These are phyloP conservation scores for Schizonepeta tenuifolia DNA, from an alignment of 257 asterid genomes.

Conservation along the genomic window DNA sequence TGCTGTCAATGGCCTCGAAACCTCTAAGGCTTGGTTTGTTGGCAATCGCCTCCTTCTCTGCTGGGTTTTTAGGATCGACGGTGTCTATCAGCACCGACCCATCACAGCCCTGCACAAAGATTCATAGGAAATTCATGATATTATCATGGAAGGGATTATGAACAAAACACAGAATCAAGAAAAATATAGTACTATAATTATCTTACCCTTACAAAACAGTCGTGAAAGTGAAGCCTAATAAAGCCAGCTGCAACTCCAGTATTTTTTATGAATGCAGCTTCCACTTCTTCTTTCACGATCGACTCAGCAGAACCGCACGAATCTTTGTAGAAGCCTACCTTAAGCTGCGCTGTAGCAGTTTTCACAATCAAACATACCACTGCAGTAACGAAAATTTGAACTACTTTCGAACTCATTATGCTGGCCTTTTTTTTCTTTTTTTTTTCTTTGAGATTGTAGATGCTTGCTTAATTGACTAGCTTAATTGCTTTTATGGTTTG, in stretches of 20 bases:
- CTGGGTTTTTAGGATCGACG: slow-evolving; percentile 44
- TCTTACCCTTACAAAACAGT: slow-evolving; percentile 80
- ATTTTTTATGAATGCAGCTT: slow-evolving; percentile 43
- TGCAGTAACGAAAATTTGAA: slow-evolving; percentile 21
- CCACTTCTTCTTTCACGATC: slow-evolving; percentile 61
- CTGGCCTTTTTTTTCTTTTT: no score
- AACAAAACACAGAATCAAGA: no score
- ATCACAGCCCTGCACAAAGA: slow-evolving; percentile 72
- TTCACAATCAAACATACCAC: slow-evolving; percentile 25
- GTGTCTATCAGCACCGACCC: slow-evolving; percentile 79
- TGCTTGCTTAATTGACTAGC: no score
- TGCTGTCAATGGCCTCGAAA: slow-evolving; percentile 64
- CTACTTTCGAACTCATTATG: slow-evolving; percentile 40
- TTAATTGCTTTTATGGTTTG: slow-evolving; percentile 10
- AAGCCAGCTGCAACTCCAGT: slow-evolving; percentile 79
- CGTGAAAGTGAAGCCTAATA: slow-evolving; percentile 82
- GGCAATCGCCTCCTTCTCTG: slow-evolving; percentile 78
- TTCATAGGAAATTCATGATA: not conserved
- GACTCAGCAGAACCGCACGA: slow-evolving; percentile 61
- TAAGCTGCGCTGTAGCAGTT: slow-evolving; percentile 54
- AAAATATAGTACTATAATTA: no score
- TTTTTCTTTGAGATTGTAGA: no score
- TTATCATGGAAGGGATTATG: no score
- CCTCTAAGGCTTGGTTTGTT: slow-evolving; percentile 83
- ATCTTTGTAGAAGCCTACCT: slow-evolving; percentile 53